Percentiles rank a stretch among this genome's conserved stretches.
phyloP scores from a whole-genome alignment of 2,329 filamentous ascomycete species.

The Xylariaceae sp. region DNA sequence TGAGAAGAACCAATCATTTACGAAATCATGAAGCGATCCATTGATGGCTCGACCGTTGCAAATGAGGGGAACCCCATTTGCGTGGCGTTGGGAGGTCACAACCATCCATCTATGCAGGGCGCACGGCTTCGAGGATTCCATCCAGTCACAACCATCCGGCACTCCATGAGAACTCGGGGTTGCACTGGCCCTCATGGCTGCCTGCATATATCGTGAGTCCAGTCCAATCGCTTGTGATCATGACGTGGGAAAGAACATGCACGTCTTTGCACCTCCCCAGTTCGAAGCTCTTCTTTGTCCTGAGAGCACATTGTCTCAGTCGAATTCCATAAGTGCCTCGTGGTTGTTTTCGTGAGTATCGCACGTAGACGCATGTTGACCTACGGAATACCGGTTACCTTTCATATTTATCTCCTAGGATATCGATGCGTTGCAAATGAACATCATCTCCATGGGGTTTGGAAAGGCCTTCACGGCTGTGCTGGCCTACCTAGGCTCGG shows the following conservation, averaged over 20 bases:
- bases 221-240: background rate
- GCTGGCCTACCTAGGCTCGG: constrained; percentile 12
- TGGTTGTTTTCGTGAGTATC: background rate
- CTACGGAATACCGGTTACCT: background rate
- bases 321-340: background rate
- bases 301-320: background rate
- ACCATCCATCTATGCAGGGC: constrained; percentile 12
- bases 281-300: background rate
- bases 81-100: background rate
- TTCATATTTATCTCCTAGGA: background rate
- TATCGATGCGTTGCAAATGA: constrained; percentile 8
- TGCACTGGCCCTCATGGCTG: background rate
- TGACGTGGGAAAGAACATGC: background rate
- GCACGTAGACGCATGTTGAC: background rate
- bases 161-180: background rate
- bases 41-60: background rate
- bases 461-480: constrained; percentile 6
- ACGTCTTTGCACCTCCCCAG: background rate
- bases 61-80: constrained; percentile 13
- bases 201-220: background rate
- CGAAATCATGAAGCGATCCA: constrained; percentile 5
- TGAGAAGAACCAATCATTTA: background rate
- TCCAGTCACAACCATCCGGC: background rate
- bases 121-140: constrained; percentile 6
- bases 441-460: background rate